phyloP scores from a whole-genome alignment of 176 grass and related monocot species.

The Secale cereale region DNA sequence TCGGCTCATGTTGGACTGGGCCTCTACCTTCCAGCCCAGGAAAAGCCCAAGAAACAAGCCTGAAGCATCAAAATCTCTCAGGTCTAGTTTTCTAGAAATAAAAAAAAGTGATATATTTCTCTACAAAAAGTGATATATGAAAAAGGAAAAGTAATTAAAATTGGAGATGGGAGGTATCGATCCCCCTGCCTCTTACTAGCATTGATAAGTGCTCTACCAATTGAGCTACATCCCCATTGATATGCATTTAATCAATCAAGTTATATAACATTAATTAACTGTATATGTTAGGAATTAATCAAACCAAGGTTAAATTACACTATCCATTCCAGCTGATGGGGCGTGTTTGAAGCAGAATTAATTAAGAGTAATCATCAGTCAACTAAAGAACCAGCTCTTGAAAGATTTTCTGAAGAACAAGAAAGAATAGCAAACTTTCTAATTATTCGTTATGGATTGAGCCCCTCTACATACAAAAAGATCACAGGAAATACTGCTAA shows the following conservation, averaged over 20 bases:
- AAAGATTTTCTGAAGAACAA: too few species aligned
- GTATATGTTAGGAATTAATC: background rate
- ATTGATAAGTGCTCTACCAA: constrained; percentile 71
- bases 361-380: background rate
- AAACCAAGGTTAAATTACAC: background rate
- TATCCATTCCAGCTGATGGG: too few species aligned
- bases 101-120: background rate
- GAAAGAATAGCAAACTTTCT: too few species aligned
- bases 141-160: background rate
- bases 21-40: too few species aligned
- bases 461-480: too few species aligned
- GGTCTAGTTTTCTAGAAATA: background rate
- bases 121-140: too few species aligned
- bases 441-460: too few species aligned
- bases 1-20: too few species aligned
- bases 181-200: background rate
- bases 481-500: too few species aligned
- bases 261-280: background rate
- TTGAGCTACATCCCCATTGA: constrained; percentile 84
- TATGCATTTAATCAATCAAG: background rate
- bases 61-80: too few species aligned
- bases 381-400: background rate
- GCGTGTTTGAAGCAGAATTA: background rate
- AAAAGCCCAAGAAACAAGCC: background rate
- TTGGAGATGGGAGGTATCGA: background rate